Percentiles rank a stretch among this genome's conserved stretches.
Evolutionary conservation across 768 basidiomycete genomes (phyloP).

Genomic region (Nevesoporus exiguus): DNA sequence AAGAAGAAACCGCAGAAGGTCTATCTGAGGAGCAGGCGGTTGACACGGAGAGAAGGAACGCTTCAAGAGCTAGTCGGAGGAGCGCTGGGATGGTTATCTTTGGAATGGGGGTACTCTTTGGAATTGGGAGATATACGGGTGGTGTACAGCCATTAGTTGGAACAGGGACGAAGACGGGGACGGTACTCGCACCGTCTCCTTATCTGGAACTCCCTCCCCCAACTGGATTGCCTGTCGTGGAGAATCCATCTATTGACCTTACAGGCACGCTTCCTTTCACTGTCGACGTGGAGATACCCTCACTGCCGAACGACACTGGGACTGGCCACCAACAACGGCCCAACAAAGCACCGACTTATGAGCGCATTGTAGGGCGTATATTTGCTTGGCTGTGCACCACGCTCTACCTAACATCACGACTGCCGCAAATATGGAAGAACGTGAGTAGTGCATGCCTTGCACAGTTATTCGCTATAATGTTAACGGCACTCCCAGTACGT

Average conservation of each 20-base stretch:
- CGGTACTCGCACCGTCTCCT: conserved; percentile 38
- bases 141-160: conserved; percentile 27
- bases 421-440: conserved; percentile 99
- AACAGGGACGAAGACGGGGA: conserved; percentile 40
- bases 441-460: conserved; percentile 47
- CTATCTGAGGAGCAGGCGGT: conserved; percentile 20
- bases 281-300: conserved; percentile 21
- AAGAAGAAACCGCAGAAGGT: conserved; percentile 26
- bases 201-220: neutral
- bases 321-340: conserved; percentile 12
- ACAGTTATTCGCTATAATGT: neutral
- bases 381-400: conserved; percentile 95
- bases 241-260: conserved; percentile 11
- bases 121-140: conserved; percentile 52
- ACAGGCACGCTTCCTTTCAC: neutral
- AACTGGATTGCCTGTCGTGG: conserved; percentile 11
- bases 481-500: conserved; percentile 51
- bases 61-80: conserved; percentile 64
- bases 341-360: conserved; percentile 30
- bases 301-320: neutral
- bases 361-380: conserved; percentile 80
- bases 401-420: conserved; percentile 85
- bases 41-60: conserved; percentile 28
- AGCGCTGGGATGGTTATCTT: conserved; percentile 82
- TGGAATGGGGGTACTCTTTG: conserved; percentile 70